These are phyloP conservation scores for Populus tomentosa DNA, from an alignment of 441 rosid species.

Conservation along the genomic window DNA sequence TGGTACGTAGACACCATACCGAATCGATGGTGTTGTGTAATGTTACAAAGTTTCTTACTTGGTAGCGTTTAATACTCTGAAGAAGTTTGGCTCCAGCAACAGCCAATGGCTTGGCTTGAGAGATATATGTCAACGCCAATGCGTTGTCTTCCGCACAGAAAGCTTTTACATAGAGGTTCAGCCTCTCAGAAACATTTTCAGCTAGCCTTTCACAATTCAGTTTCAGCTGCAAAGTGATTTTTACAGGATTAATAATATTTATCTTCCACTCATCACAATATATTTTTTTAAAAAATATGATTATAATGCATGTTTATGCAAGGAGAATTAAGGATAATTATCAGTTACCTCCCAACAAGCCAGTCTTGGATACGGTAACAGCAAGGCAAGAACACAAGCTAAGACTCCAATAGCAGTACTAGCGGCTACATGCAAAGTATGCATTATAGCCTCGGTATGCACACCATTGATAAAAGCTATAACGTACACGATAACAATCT, in stretches of 20 bases:
- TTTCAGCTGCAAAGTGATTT: constrained; percentile 42
- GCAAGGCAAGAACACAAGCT: constrained; percentile 63
- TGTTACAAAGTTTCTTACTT: constrained; percentile 36
- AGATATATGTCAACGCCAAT: constrained; percentile 41
- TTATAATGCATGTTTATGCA: not conserved
- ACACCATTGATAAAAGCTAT: constrained; percentile 53
- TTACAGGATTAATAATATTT: not conserved
- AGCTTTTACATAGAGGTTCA: constrained; percentile 60
- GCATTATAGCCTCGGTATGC: constrained; percentile 49
- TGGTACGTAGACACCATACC: not conserved
- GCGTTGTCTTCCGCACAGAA: constrained; percentile 42
- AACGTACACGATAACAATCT: constrained; percentile 64
- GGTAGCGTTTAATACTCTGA: constrained; percentile 46
- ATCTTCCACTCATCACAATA: not conserved
- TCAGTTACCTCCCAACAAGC: constrained; percentile 54
- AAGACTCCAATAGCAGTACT: constrained; percentile 69
- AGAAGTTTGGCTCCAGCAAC: constrained; percentile 37
- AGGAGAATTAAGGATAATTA: not conserved
- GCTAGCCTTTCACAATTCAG: constrained; percentile 40
- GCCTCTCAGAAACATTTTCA: constrained; percentile 52
- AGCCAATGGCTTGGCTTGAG: constrained; percentile 52
- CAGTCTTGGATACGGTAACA: constrained; percentile 69
- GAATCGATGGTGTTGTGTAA: not conserved
- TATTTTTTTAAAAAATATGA: too few relatives aligned
- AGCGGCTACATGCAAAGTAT: constrained; percentile 66